phyloP scores from a whole-genome alignment of 257 asterid genomes.

The Anisodus tanguticus region DNA sequence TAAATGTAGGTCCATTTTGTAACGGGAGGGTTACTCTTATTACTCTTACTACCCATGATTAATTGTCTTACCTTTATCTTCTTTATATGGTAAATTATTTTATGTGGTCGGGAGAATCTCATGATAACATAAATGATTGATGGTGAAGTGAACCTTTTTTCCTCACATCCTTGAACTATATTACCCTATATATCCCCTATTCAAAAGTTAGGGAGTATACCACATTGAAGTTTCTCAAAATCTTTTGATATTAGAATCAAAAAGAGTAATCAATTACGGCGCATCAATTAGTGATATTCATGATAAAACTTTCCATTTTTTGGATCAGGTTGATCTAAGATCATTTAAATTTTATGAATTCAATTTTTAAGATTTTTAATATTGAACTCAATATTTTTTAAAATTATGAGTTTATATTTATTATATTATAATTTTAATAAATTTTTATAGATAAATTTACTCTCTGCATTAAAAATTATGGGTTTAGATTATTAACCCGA shows the following conservation, averaged over 20 bases:
- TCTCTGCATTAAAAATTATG: too few relatives aligned
- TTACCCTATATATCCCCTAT: background rate
- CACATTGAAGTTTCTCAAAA: background rate
- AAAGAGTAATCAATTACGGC: background rate
- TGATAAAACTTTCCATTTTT: too few relatives aligned
- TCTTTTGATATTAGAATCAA: too few relatives aligned
- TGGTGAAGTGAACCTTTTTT: constrained; percentile 1
- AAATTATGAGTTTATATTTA: too few relatives aligned
- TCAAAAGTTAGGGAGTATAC: background rate
- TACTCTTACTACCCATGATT: background rate
- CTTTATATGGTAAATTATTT: background rate
- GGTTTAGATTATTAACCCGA: too few relatives aligned
- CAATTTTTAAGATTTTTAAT: too few relatives aligned
- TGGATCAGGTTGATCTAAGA: too few relatives aligned
- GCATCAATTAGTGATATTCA: background rate
- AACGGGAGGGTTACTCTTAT: background rate
- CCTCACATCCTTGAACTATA: background rate
- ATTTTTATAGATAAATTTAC: too few relatives aligned
- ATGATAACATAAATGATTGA: constrained; percentile 19
- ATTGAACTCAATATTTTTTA: too few relatives aligned
- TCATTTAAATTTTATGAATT: too few relatives aligned
- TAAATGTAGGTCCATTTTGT: background rate
- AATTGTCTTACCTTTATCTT: background rate
- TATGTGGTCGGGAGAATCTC: background rate
- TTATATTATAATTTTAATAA: too few relatives aligned